These are phyloP conservation scores for Nicotiana knightiana DNA, from an alignment of 257 asterid genomes.

Conservation along the genomic window DNA sequence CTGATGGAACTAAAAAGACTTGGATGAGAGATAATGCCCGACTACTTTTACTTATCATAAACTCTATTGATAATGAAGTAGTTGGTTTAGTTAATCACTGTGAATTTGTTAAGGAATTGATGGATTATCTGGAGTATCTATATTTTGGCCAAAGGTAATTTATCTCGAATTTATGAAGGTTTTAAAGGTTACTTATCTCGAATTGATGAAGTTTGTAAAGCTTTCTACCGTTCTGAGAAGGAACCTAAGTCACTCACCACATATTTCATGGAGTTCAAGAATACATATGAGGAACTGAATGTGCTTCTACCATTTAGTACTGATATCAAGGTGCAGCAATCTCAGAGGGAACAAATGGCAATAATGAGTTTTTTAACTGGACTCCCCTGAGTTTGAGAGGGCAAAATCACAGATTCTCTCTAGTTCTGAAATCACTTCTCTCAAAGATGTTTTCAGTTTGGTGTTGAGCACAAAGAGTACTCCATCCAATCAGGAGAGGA, in stretches of 20 bases:
- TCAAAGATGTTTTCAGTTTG: neutral
- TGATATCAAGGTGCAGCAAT: neutral
- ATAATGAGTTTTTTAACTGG: slow-evolving; percentile 13
- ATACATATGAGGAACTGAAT: neutral
- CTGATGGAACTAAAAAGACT: slow-evolving; percentile 2
- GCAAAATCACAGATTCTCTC: slow-evolving; percentile 6
- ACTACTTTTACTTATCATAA: neutral
- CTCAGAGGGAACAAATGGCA: neutral
- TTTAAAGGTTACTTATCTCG: neutral
- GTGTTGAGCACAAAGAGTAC: neutral
- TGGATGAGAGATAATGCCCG: slow-evolving; percentile 4
- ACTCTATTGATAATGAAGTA: slow-evolving; percentile 8
- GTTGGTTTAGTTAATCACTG: slow-evolving; percentile 4
- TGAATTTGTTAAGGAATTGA: slow-evolving; percentile 4
- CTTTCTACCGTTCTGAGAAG: neutral
- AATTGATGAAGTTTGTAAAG: slow-evolving; percentile 9
- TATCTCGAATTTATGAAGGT: neutral
- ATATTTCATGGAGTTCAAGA: neutral
- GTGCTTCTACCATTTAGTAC: neutral
- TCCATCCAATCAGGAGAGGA: neutral
- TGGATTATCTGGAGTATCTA: neutral
- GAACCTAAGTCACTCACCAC: neutral
- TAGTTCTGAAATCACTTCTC: neutral
- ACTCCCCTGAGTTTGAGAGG: neutral
- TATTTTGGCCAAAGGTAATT: slow-evolving; percentile 1